Percentiles rank a stretch among this genome's conserved stretches.
These are phyloP conservation scores for Hibiscus mutabilis DNA, from an alignment of 345 rosid species.

Conservation along the genomic window DNA sequence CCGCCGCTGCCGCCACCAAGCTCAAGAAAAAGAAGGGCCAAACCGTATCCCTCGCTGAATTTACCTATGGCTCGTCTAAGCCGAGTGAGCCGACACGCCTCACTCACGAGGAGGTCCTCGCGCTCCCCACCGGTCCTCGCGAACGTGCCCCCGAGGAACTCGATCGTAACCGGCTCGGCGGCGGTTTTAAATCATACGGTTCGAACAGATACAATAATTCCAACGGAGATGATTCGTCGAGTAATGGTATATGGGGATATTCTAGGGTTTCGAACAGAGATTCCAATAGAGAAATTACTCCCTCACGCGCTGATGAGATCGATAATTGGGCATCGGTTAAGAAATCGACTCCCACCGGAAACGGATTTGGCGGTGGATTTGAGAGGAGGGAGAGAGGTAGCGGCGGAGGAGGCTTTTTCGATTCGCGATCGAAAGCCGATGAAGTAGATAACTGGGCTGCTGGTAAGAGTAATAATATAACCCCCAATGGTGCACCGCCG, in stretches of 20 bases:
- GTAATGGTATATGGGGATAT: conserved; percentile 50
- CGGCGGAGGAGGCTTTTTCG: conserved; percentile 46
- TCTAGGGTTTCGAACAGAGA: conserved; percentile 52
- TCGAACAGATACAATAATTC: conserved; percentile 18
- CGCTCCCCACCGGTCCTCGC: conserved; percentile 89
- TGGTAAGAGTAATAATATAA: conserved; percentile 26
- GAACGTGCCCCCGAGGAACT: conserved; percentile 82
- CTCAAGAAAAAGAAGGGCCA: conserved; percentile 73
- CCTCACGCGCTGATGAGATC: conserved; percentile 86
- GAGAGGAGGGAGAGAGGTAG: conserved; percentile 59
- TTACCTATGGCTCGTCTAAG: conserved; percentile 31
- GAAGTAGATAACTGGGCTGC: conserved; percentile 80
- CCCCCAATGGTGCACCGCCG: conserved; percentile 14
- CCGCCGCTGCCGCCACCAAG: conserved; percentile 66
- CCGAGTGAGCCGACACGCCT: conserved; percentile 30
- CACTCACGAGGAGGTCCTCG: conserved; percentile 48
- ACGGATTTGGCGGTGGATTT: conserved; percentile 25
- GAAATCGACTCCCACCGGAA: conserved; percentile 28
- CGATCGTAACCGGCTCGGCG: conserved; percentile 65
- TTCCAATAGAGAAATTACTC: conserved; percentile 37
- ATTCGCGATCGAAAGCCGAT: conserved; percentile 83
- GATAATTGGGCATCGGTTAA: conserved; percentile 81
- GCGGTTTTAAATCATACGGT: conserved; percentile 36
- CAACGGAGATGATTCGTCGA: conserved; percentile 48
- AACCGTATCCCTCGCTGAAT: conserved; percentile 61